phyloP scores from a whole-genome alignment of 352 stramenopile genomes.

The Phytophthora citrophthora region DNA sequence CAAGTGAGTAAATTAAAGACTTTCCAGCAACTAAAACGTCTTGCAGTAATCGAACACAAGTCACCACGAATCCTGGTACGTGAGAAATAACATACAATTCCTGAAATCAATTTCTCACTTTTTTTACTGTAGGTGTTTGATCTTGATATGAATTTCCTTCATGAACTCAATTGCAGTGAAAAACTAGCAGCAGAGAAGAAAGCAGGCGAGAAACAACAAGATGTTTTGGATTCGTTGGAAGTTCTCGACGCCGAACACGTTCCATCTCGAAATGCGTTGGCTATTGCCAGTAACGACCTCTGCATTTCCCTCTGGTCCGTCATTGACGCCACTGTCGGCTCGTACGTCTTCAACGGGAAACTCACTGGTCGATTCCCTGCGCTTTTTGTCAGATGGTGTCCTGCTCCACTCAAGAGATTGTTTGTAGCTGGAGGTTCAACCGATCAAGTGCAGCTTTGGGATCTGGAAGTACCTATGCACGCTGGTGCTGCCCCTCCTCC shows the following conservation, averaged over 20 bases:
- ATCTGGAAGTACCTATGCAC: slow-evolving; percentile 56
- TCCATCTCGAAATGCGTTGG: slow-evolving; percentile 53
- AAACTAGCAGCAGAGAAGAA: slow-evolving; percentile 50
- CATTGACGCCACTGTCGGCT: slow-evolving; percentile 60
- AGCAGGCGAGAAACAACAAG: slow-evolving; percentile 36
- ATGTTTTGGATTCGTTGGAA: slow-evolving; percentile 32
- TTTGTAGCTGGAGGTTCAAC: slow-evolving; percentile 46
- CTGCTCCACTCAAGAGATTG: slow-evolving; percentile 48
- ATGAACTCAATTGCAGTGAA: slow-evolving; percentile 65
- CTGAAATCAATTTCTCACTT: slow-evolving; percentile 1
- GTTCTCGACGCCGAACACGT: slow-evolving; percentile 73
- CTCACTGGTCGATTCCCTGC: slow-evolving; percentile 61
- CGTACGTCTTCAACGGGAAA: slow-evolving; percentile 71
- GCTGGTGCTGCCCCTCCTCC: slow-evolving; percentile 34
- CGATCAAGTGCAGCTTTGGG: slow-evolving; percentile 66
- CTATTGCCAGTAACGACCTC: slow-evolving; percentile 59
- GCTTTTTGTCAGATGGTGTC: slow-evolving; percentile 64
- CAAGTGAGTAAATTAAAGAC: slow-evolving; percentile 61
- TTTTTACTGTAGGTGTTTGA: slow-evolving; percentile 62
- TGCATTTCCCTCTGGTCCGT: slow-evolving; percentile 73
- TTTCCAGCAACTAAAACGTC: slow-evolving; percentile 52
- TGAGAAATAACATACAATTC: background rate
- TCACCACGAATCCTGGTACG: slow-evolving; percentile 57
- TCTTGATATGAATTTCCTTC: slow-evolving; percentile 61
- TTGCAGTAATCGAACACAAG: slow-evolving; percentile 72